Conservation (phyloP, 495 filamentous ascomycete genomes). For the Penicillium steckii region DNA sequence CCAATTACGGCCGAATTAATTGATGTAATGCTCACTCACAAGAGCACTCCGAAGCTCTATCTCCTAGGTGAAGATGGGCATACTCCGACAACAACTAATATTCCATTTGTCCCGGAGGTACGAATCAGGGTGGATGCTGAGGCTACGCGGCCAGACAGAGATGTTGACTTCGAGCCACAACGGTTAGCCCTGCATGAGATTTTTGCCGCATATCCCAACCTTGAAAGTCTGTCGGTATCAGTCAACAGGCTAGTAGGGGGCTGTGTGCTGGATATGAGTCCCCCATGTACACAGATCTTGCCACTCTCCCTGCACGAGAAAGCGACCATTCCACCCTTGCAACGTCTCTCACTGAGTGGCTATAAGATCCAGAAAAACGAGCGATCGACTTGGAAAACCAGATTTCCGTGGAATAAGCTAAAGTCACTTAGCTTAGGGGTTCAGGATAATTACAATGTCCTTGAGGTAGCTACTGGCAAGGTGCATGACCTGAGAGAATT, state of each 20-base stretch:
- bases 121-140: not conserved
- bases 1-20: not conserved
- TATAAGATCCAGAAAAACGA: not conserved
- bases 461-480: not conserved
- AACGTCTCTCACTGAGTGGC: conserved; percentile 5
- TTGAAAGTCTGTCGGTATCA: conserved; percentile 1
- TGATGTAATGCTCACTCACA: not conserved
- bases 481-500: conserved; percentile 1
- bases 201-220: conserved; percentile 3
- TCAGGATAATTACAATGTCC: not conserved
- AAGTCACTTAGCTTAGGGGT: conserved; percentile 3
- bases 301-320: not conserved
- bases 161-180: not conserved
- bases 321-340: conserved; percentile 1
- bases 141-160: not conserved
- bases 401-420: not conserved
- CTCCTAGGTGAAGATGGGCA: not conserved
- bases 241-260: not conserved
- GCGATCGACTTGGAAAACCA: not conserved
- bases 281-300: not conserved
- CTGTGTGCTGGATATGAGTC: not conserved
- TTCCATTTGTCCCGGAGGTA: not conserved
- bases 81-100: not conserved
- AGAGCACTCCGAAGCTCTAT: conserved; percentile 1
- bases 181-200: conserved; percentile 1